Conservation (phyloP, 2,329 filamentous ascomycete genomes). For the Pseudogymnoascus sp. region DNA sequence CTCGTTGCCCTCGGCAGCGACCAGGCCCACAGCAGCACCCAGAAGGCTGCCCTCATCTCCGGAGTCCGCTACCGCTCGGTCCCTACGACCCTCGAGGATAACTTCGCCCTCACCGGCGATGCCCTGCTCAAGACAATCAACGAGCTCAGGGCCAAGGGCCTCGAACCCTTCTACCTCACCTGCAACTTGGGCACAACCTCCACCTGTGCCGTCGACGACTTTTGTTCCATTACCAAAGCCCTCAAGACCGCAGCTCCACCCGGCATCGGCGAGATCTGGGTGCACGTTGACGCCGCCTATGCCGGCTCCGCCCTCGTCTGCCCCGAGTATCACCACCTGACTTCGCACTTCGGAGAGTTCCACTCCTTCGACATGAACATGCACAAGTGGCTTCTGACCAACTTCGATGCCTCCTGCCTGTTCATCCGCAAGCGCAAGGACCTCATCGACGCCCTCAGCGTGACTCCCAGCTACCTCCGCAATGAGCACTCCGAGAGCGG, state of each 20-base stretch:
- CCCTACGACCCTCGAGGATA: conserved; percentile 51
- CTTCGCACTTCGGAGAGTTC: conserved; percentile 54
- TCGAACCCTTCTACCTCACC: conserved; percentile 82
- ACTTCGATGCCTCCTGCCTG: conserved; percentile 78
- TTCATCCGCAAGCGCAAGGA: conserved; percentile 68
- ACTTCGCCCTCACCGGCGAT: conserved; percentile 61
- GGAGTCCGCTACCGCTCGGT: conserved; percentile 75
- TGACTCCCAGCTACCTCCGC: conserved; percentile 72
- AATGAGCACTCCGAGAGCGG: conserved; percentile 76
- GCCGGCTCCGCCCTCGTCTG: conserved; percentile 78
- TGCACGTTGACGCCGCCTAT: conserved; percentile 90
- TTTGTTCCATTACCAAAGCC: conserved; percentile 36
- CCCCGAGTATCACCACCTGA: conserved; percentile 68
- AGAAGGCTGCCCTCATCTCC: conserved; percentile 79
- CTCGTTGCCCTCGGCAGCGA: conserved; percentile 76
- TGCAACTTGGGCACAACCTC: conserved; percentile 79
- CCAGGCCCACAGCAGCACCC: conserved; percentile 73
- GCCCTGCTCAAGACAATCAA: conserved; percentile 55
- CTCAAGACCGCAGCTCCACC: conserved; percentile 32
- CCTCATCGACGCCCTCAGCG: conserved; percentile 71
- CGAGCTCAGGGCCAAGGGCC: conserved; percentile 56
- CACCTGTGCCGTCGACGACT: conserved; percentile 80
- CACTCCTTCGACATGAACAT: conserved; percentile 93
- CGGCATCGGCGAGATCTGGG: conserved; percentile 58
- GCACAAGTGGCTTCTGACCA: conserved; percentile 95